Conservation (phyloP, 1,284 basidiomycete genomes). For the Cryptococcus wingfieldii region DNA sequence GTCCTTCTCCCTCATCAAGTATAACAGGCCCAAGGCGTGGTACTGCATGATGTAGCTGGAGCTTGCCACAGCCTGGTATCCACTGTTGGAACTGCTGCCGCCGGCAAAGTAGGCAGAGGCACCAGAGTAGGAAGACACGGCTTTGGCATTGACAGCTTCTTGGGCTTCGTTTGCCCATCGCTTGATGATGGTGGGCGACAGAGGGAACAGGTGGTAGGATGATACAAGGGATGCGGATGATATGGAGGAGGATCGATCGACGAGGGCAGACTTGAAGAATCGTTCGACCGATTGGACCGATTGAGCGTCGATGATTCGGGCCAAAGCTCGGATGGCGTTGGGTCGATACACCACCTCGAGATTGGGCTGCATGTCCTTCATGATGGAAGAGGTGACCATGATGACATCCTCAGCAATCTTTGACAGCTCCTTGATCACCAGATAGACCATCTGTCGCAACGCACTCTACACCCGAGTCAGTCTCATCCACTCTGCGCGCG, state of each 20-base stretch:
- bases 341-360: slow-evolving; percentile 98
- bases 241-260: slow-evolving; percentile 93
- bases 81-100: slow-evolving; percentile 26
- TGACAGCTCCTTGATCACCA: slow-evolving; percentile 97
- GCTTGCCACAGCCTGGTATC: slow-evolving; percentile 75
- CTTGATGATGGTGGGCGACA: slow-evolving; percentile 90
- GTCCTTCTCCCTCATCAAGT: slow-evolving; percentile 94
- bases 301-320: slow-evolving; percentile 85
- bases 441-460: slow-evolving; percentile 94
- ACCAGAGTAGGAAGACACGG: slow-evolving; percentile 56
- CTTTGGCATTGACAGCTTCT: slow-evolving; percentile 89
- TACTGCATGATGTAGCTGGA: slow-evolving; percentile 95
- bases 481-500: not conserved
- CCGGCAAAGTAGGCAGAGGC: slow-evolving; percentile 57
- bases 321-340: slow-evolving; percentile 94
- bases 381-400: slow-evolving; percentile 99
- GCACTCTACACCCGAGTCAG: slow-evolving; percentile 62
- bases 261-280: slow-evolving; percentile 99
- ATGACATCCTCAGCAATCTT: slow-evolving; percentile 97
- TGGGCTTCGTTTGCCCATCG: slow-evolving; percentile 99
- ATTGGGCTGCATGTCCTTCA: slow-evolving; percentile 99
- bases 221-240: slow-evolving; percentile 95
- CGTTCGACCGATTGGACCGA: slow-evolving; percentile 91
- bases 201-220: slow-evolving; percentile 91
- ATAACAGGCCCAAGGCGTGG: slow-evolving; percentile 90